Evolutionary conservation across 2,329 filamentous ascomycete genomes (phyloP).

Genomic region (Epichloe baconii): DNA sequence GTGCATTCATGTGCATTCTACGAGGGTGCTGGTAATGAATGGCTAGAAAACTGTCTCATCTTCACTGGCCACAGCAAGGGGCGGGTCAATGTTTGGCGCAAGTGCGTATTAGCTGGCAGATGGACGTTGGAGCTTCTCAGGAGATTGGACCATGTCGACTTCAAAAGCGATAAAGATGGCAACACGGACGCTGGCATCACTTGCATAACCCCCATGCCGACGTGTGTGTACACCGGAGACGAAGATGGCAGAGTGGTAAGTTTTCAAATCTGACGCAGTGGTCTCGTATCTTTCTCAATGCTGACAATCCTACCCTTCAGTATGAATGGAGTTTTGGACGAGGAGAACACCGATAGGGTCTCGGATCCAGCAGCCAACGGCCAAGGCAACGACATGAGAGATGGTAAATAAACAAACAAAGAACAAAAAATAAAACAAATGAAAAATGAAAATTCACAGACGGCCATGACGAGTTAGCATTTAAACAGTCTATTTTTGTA

Average conservation of each 20-base stretch:
- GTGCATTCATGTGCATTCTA: slow-evolving; percentile 83
- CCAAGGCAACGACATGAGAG: background rate
- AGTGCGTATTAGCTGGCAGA: slow-evolving; percentile 40
- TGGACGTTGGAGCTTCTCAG: slow-evolving; percentile 73
- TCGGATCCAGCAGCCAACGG: slow-evolving; percentile 10
- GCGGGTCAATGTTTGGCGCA: slow-evolving; percentile 66
- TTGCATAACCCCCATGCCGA: slow-evolving; percentile 71
- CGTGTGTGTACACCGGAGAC: slow-evolving; percentile 83
- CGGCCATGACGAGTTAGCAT: background rate
- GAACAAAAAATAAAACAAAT: background rate
- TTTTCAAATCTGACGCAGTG: slow-evolving; percentile 1
- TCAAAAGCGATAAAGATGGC: slow-evolving; percentile 42
- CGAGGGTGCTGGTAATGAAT: slow-evolving; percentile 81
- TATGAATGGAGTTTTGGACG: slow-evolving; percentile 52
- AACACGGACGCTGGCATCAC: slow-evolving; percentile 62
- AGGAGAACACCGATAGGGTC: slow-evolving; percentile 39
- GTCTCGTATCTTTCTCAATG: slow-evolving; percentile 5
- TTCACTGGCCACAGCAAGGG: slow-evolving; percentile 82
- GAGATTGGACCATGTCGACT: slow-evolving; percentile 67
- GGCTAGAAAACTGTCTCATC: slow-evolving; percentile 73
- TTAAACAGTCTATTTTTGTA: background rate
- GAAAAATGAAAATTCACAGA: background rate
- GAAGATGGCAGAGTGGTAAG: slow-evolving; percentile 78
- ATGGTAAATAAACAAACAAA: background rate
- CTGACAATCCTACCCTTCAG: slow-evolving; percentile 19